Evolutionary conservation across 2,329 filamentous ascomycete species (phyloP), one percentile per base, ranked within the genome.

Genomic region (Calycina marina): DNA sequence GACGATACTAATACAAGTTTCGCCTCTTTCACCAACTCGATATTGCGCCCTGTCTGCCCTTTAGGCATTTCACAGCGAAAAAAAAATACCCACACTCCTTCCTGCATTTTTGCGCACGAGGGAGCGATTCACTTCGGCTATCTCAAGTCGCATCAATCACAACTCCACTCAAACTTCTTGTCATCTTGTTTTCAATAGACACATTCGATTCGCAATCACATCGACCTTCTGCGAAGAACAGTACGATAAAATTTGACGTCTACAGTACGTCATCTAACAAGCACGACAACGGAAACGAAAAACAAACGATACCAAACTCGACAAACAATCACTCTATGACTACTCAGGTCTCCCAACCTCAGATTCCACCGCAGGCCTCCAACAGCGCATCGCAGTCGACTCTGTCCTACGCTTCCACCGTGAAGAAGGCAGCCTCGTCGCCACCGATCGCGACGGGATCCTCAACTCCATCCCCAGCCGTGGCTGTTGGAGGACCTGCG

Each of bases 351-450:
- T 52, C 51, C 38, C 46, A 49, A 39, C 46, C 45, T 43, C 42
- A 43, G 46, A 45, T 42, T 39, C 47, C 48, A 30, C 50, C 34
- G 42, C 47, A 65, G 67, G 69, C 69, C 63, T 62, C 64, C 52
- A 69, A 61, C 57, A 59, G 61, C 56, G 57, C 55, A 45, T 61
- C 66, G 38, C 48, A 50, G 53, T 63, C 67, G 56, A 62, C 67
- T 57, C 53, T 60, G 56, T 76, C 72, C 55, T 76, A 77, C 71
- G 72, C 72, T 63, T 74, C 71, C 50, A 71, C 72, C 61, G 72
- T 62, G 44, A 73, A 73, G 63, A 75, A 76, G 65, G 59, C 62
- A 54, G 59, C 65, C 51, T 62, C 68, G 57, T 65, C 68, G 57
- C 67, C 71, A 53, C 55, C 70, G 58, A 65, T 69, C 56, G 69